A percentile compares a stretch with the other conserved stretches of the same genome.
Conservation (phyloP, 257 asterid species). For the Jacaranda copaia region DNA sequence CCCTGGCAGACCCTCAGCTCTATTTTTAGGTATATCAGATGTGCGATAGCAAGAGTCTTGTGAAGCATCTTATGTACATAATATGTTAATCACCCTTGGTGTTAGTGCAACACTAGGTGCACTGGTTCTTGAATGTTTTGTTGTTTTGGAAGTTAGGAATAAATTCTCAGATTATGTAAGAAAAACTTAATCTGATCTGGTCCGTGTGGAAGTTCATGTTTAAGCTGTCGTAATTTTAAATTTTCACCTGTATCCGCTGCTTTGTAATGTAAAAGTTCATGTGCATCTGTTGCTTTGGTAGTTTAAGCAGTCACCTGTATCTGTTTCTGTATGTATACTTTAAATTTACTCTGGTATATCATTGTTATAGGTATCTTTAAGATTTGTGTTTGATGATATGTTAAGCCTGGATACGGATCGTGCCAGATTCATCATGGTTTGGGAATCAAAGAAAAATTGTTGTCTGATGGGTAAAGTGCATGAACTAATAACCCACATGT, state of each 20-base stretch:
- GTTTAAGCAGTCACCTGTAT: background rate
- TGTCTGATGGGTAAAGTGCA: too few species aligned
- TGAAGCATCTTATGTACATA: background rate
- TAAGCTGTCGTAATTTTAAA: background rate
- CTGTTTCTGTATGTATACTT: background rate
- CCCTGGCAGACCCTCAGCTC: slow-evolving; percentile 88
- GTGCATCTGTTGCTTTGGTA: background rate
- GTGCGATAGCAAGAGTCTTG: background rate
- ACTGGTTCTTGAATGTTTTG: background rate
- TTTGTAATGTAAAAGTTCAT: too few species aligned
- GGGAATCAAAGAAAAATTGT: background rate
- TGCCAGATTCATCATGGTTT: background rate
- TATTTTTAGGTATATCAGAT: slow-evolving; percentile 63
- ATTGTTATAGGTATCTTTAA: background rate
- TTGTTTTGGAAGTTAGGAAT: background rate
- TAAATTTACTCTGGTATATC: background rate
- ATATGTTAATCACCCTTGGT: background rate
- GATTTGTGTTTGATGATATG: background rate
- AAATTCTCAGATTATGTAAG: background rate
- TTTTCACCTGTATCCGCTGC: background rate
- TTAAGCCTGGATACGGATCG: background rate
- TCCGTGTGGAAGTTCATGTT: background rate
- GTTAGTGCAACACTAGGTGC: background rate
- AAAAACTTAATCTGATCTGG: background rate
- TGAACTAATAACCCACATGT: background rate